Evolutionary conservation across 345 rosid species (phyloP), one percentile per base, ranked within the genome.

Genomic region (Eucalyptus lansdowneana): DNA sequence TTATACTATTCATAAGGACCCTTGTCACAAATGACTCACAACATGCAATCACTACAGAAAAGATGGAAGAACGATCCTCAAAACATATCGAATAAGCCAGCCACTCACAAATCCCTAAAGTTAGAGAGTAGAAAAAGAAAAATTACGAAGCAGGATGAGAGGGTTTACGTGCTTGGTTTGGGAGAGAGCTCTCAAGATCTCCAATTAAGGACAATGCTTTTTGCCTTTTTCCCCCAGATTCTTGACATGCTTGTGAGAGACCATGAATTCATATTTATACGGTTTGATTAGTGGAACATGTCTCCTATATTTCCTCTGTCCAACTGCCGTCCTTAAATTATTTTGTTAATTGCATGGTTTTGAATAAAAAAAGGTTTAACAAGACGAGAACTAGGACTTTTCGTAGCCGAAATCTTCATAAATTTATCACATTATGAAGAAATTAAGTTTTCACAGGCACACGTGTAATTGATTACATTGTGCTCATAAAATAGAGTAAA

Each of bases 391-490:
- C 42, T 69, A 16, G 42, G 13, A 10, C 9, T 69, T 34, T 5
- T 34, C 2, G 44, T 34, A 9, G 80, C 44, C 1, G 24, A 16
- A 69, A 9, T 53, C 44, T 16, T 69, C 80, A 4, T 9, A 16
- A 4, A 15, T 31, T 69, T 6, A 4, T 19, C 12, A 40, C 22
- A 34, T 34, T 2, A 3, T 5, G 80, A 19, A 69, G 12, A 69
- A 69, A 69, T 16, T 16, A 4, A n/a, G 19, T n/a, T 67, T n/a
- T 67, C 19, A 31, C 22, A 14, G 8, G 40, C 76, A 15, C 3
- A 1, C 22, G 5, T 15, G 5, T 67, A n/a, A 34, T 16, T 9
- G 2, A 34, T 31, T 19, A 34, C 6, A 34, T 9, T 17, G 0
- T 5, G 8, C 12, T 21, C 80, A n/a, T 69, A 31, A 69, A 69